These are phyloP conservation scores for Fallopia convolvulus DNA, from an alignment of 148 eudicot species.

Conservation along the genomic window DNA sequence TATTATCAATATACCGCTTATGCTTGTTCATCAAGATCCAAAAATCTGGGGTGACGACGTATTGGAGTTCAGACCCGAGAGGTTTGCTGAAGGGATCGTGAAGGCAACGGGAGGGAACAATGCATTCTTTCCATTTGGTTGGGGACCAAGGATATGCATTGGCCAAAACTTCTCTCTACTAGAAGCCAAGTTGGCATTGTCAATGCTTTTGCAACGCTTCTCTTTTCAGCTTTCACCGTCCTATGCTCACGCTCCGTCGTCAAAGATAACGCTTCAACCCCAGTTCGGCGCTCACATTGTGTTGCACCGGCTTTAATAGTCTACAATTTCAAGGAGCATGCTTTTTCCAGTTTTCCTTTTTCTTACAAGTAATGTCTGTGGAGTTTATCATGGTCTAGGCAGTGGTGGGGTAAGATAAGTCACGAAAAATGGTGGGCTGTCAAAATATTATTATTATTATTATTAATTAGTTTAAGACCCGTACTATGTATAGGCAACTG, in stretches of 20 bases:
- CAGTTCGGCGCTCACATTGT: slow-evolving; percentile 7
- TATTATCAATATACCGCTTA: not conserved
- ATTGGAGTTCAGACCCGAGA: not conserved
- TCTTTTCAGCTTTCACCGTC: not conserved
- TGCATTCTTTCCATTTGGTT: slow-evolving; percentile 16
- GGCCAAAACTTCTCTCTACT: slow-evolving; percentile 1
- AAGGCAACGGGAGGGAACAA: not conserved
- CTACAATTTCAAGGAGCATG: too few species aligned
- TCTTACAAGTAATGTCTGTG: too few species aligned
- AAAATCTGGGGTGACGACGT: not conserved
- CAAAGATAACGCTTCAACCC: not conserved
- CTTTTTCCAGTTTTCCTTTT: too few species aligned
- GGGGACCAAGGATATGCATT: slow-evolving; percentile 9
- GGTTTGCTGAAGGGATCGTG: not conserved
- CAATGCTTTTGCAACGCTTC: slow-evolving; percentile 4
- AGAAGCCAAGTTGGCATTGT: slow-evolving; percentile 8
- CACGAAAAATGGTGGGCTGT: too few species aligned
- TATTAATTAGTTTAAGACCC: too few species aligned
- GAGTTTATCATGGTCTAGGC: too few species aligned
- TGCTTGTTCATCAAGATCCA: not conserved
- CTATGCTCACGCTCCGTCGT: not conserved
- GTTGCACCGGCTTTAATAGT: not conserved
- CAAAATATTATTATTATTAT: too few species aligned
- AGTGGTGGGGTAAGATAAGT: too few species aligned
- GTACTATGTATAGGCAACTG: too few species aligned